Evolutionary conservation across 768 basidiomycete genomes (phyloP).

Genomic region (Cantharellus anzutake): DNA sequence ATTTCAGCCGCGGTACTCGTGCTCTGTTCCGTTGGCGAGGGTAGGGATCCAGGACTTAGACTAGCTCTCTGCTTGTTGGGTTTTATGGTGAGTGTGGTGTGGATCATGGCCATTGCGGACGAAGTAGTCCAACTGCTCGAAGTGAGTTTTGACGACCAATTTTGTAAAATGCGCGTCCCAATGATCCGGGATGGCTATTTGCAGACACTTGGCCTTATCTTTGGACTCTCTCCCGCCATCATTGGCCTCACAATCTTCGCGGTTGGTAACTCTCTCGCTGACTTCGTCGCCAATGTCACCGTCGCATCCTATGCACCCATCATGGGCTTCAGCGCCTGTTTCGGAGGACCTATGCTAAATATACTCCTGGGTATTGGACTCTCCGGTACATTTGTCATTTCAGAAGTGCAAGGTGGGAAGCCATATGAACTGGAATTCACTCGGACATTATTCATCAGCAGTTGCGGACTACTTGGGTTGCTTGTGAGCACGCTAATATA

Average conservation of each 20-base stretch:
- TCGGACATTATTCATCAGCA: conserved; percentile 66
- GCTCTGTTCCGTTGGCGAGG: conserved; percentile 23
- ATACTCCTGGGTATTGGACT: conserved; percentile 82
- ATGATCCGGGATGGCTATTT: conserved; percentile 7
- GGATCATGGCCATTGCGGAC: conserved; percentile 98
- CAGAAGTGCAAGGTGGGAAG: conserved; percentile 25
- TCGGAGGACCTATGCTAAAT: conserved; percentile 85
- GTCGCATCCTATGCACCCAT: conserved; percentile 85
- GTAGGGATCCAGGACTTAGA: conserved; percentile 34
- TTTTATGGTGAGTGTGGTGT: conserved; percentile 76
- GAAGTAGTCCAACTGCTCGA: conserved; percentile 84
- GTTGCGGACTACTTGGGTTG: conserved; percentile 59
- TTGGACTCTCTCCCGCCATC: conserved; percentile 92
- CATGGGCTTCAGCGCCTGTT: conserved; percentile 93
- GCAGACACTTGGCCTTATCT: conserved; percentile 81
- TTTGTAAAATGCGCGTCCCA: not conserved
- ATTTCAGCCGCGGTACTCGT: conserved; percentile 8
- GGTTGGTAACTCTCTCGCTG: conserved; percentile 87
- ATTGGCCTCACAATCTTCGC: conserved; percentile 95
- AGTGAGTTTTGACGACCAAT: conserved; percentile 24
- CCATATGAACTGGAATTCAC: conserved; percentile 66
- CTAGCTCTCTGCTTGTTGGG: conserved; percentile 76
- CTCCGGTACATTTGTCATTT: conserved; percentile 72
- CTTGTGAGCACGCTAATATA: conserved; percentile 58
- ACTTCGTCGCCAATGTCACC: conserved; percentile 91